Evolutionary conservation across 2,329 filamentous ascomycete genomes (phyloP).

Genomic region (Ophiostoma himal-ulmi): DNA sequence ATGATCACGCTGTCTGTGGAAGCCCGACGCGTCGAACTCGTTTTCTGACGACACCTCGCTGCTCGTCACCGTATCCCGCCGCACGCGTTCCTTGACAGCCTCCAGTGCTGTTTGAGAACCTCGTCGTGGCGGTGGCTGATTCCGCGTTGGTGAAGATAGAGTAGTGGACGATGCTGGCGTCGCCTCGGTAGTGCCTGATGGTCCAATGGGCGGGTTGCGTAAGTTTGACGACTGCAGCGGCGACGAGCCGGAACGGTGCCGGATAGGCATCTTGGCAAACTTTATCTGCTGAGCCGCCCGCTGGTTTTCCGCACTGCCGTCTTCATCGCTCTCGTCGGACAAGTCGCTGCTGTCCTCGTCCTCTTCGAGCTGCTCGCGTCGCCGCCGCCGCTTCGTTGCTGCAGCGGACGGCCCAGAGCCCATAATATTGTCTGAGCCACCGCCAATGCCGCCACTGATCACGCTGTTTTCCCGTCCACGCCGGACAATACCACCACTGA

Average conservation of each 20-base stretch:
- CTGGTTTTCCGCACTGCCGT: slow-evolving; percentile 31
- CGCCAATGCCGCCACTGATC: background rate
- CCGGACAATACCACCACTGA: background rate
- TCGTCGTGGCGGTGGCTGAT: slow-evolving; percentile 39
- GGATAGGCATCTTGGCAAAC: slow-evolving; percentile 91
- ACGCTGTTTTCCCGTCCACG: slow-evolving; percentile 6
- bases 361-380: slow-evolving; percentile 71
- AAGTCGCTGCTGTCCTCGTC: slow-evolving; percentile 82
- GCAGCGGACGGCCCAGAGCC: slow-evolving; percentile 54
- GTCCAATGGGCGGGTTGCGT: slow-evolving; percentile 46
- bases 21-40: slow-evolving; percentile 63
- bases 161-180: slow-evolving; percentile 31
- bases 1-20: slow-evolving; percentile 54
- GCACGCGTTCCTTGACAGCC: slow-evolving; percentile 60
- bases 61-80: slow-evolving; percentile 72
- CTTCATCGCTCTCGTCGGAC: slow-evolving; percentile 68
- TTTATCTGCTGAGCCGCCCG: slow-evolving; percentile 82
- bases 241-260: slow-evolving; percentile 80
- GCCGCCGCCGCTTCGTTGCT: slow-evolving; percentile 59
- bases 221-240: slow-evolving; percentile 65
- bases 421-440: background rate
- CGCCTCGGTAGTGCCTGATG: slow-evolving; percentile 25
- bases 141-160: slow-evolving; percentile 41
- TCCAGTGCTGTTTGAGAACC: slow-evolving; percentile 68
- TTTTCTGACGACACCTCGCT: slow-evolving; percentile 81